Percentiles rank a stretch among this genome's conserved stretches.
These are phyloP conservation scores for Diaporthe destruens DNA, from an alignment of 2,329 filamentous ascomycete genomes.

Conservation along the genomic window DNA sequence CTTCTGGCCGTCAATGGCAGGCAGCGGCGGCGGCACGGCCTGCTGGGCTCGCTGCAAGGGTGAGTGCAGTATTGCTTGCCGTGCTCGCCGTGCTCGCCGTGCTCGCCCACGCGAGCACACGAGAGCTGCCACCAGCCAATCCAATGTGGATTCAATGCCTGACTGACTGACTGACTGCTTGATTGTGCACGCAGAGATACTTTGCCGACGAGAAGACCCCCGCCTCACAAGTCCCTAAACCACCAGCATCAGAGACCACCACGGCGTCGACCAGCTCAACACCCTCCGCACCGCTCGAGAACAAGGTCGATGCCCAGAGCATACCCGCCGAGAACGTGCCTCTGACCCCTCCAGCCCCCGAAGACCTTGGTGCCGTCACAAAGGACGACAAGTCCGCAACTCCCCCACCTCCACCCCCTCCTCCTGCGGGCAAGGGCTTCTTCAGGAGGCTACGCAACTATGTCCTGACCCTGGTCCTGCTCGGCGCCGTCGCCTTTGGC, in stretches of 20 bases:
- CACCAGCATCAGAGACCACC: constrained; percentile 66
- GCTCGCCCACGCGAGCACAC: too few relatives aligned
- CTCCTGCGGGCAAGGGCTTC: constrained; percentile 68
- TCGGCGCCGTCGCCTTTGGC: constrained; percentile 83
- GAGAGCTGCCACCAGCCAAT: constrained; percentile 38
- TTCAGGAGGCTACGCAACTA: constrained; percentile 82
- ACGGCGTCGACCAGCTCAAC: constrained; percentile 61
- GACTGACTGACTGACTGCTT: constrained; percentile 4
- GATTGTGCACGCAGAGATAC: constrained; percentile 60
- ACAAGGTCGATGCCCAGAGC: constrained; percentile 54
- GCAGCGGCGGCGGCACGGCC: constrained; percentile 53
- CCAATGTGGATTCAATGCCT: constrained; percentile 41
- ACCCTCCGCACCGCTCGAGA: constrained; percentile 51
- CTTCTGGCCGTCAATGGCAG: constrained; percentile 71
- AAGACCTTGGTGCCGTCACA: constrained; percentile 41
- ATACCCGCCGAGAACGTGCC: constrained; percentile 55
- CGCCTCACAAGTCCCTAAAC: constrained; percentile 60
- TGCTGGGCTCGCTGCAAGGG: constrained; percentile 54
- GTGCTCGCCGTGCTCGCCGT: too few relatives aligned
- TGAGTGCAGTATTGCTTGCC: constrained; percentile 47
- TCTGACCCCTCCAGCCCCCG: constrained; percentile 56
- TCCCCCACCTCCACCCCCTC: constrained; percentile 52
- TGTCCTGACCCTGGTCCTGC: constrained; percentile 80
- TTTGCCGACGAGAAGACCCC: constrained; percentile 69
- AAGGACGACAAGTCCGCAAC: constrained; percentile 47